phyloP scores from a whole-genome alignment of 768 basidiomycete genomes.

The Candolleomyces eurysporus region DNA sequence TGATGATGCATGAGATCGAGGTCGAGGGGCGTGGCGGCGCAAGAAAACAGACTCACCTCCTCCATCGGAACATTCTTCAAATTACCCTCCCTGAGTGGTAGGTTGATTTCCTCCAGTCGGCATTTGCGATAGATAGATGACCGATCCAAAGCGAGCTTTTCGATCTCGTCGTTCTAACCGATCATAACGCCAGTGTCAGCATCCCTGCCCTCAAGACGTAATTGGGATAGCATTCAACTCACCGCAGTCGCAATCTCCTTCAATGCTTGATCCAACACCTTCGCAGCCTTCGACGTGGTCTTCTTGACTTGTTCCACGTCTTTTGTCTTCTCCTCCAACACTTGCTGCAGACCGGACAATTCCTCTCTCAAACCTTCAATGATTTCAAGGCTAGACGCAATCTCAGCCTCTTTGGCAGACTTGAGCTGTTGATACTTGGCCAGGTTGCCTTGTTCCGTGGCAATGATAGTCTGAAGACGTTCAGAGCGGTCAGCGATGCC shows the following conservation, averaged over 20 bases:
- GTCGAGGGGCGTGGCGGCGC: neutral
- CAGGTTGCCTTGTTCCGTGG: slow-evolving; percentile 54
- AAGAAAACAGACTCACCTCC: slow-evolving; percentile 56
- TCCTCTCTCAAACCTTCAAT: slow-evolving; percentile 60
- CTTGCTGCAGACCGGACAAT: slow-evolving; percentile 57
- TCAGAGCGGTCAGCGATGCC: slow-evolving; percentile 60
- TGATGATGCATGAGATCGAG: slow-evolving; percentile 5
- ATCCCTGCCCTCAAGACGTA: neutral
- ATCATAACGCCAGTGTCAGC: slow-evolving; percentile 7
- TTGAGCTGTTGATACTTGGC: slow-evolving; percentile 55
- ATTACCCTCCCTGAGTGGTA: slow-evolving; percentile 75
- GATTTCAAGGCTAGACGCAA: slow-evolving; percentile 53
- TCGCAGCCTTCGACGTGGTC: slow-evolving; percentile 64
- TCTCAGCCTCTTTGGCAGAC: slow-evolving; percentile 52
- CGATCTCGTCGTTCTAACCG: slow-evolving; percentile 71
- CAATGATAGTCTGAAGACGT: slow-evolving; percentile 50
- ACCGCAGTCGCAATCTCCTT: slow-evolving; percentile 89
- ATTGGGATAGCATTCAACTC: slow-evolving; percentile 15
- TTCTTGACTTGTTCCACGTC: slow-evolving; percentile 75
- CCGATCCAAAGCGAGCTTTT: slow-evolving; percentile 81
- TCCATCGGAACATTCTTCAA: slow-evolving; percentile 92
- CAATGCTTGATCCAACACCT: slow-evolving; percentile 78
- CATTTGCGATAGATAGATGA: slow-evolving; percentile 89
- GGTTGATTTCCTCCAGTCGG: slow-evolving; percentile 84
- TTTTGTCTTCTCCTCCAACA: slow-evolving; percentile 70